A percentile compares a stretch with the other conserved stretches of the same genome.
These are phyloP conservation scores for Trypanosoma platydactyli DNA, from an alignment of 208 protist genomes.

Conservation along the genomic window DNA sequence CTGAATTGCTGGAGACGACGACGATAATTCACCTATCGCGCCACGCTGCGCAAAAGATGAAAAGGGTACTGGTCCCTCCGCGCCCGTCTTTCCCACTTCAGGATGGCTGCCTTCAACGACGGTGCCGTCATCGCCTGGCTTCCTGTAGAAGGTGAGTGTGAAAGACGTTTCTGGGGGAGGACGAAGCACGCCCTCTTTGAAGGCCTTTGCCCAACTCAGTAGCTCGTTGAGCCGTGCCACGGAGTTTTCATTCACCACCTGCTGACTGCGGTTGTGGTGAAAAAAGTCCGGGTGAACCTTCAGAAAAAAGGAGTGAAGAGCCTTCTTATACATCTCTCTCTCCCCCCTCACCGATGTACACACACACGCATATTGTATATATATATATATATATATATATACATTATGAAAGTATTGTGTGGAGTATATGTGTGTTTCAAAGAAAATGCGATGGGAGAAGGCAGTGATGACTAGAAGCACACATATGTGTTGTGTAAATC, in stretches of 20 bases:
- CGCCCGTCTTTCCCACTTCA: neutral
- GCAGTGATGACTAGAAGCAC: slow-evolving; percentile 9
- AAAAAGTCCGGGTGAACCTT: slow-evolving; percentile 94
- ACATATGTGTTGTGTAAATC: neutral
- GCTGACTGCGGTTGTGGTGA: slow-evolving; percentile 73
- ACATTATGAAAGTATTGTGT: no score
- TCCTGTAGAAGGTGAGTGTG: slow-evolving; percentile 82
- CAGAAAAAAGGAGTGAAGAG: slow-evolving; percentile 89
- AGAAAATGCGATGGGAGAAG: slow-evolving; percentile 11
- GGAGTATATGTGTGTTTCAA: slow-evolving; percentile 7
- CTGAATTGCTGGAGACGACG: slow-evolving; percentile 33
- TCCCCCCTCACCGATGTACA: neutral
- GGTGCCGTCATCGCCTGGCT: slow-evolving; percentile 37
- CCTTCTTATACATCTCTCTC: slow-evolving; percentile 94
- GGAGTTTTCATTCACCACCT: slow-evolving; percentile 78
- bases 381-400: neutral
- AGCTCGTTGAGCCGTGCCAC: slow-evolving; percentile 92
- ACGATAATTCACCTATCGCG: neutral
- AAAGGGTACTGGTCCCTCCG: slow-evolving; percentile 1
- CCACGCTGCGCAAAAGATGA: slow-evolving; percentile 26
- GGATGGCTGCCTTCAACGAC: no score
- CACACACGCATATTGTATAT: neutral
- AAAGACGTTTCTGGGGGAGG: slow-evolving; percentile 76
- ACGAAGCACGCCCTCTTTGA: slow-evolving; percentile 71
- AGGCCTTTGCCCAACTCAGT: slow-evolving; percentile 87